Evolutionary conservation across 2,329 filamentous ascomycete species (phyloP).

Genomic region (Trichoderma semiorbis): DNA sequence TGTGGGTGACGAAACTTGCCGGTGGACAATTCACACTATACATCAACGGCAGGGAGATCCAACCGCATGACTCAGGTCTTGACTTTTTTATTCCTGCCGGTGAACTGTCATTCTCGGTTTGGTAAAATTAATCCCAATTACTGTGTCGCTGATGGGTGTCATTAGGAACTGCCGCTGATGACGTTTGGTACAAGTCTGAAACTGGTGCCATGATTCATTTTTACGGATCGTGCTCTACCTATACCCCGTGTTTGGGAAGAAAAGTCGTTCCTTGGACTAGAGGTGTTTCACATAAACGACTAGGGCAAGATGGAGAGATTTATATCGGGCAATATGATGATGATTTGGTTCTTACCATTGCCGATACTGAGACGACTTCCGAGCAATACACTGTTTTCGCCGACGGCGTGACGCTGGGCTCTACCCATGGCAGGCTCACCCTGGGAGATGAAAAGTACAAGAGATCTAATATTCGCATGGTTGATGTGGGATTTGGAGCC

Average conservation of each 20-base stretch:
- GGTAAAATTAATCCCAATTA: not conserved
- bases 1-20: not conserved
- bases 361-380: not conserved
- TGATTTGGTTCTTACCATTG: not conserved
- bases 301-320: not conserved
- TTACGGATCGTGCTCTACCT: not conserved
- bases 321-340: not conserved
- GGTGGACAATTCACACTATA: not conserved
- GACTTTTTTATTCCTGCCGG: conserved; percentile 7
- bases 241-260: not conserved
- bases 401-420: not conserved
- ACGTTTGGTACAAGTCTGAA: not conserved
- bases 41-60: not conserved
- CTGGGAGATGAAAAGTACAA: not conserved
- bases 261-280: not conserved
- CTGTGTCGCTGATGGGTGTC: not conserved
- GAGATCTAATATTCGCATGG: not conserved
- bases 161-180: not conserved
- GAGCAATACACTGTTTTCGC: not conserved
- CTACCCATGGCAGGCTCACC: not conserved
- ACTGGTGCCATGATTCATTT: not conserved
- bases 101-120: not conserved
- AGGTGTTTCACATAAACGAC: not conserved
- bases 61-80: not conserved
- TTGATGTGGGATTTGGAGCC: not conserved